These are phyloP conservation scores for Hypoxylon rubiginosum DNA, from an alignment of 2,329 filamentous ascomycete species.

Conservation along the genomic window DNA sequence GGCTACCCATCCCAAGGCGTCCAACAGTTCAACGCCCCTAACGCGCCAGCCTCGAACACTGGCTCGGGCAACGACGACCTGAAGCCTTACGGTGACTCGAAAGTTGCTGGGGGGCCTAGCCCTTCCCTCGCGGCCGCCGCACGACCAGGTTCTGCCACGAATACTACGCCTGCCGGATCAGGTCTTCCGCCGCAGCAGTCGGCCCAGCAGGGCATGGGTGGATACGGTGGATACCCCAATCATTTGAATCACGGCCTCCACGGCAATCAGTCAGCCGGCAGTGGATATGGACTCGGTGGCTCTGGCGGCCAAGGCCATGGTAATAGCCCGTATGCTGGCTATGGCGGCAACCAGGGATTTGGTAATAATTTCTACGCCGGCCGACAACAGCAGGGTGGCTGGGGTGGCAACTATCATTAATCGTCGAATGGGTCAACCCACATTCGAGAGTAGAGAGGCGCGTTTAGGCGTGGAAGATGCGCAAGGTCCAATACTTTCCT, in stretches of 20 bases:
- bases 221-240: slow-evolving; percentile 68
- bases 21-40: slow-evolving; percentile 66
- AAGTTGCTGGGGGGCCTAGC: slow-evolving; percentile 67
- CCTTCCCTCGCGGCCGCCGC: slow-evolving; percentile 67
- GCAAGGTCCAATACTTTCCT: slow-evolving; percentile 26
- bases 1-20: slow-evolving; percentile 68
- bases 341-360: slow-evolving; percentile 63
- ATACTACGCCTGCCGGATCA: slow-evolving; percentile 64
- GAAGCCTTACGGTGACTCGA: slow-evolving; percentile 71
- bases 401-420: slow-evolving; percentile 71
- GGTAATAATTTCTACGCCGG: slow-evolving; percentile 62
- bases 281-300: slow-evolving; percentile 67
- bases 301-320: slow-evolving; percentile 66
- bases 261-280: slow-evolving; percentile 59
- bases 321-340: slow-evolving; percentile 67
- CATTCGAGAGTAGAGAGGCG: slow-evolving; percentile 41
- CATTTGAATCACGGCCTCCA: slow-evolving; percentile 68
- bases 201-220: slow-evolving; percentile 66
- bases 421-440: slow-evolving; percentile 38
- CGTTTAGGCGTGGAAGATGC: slow-evolving; percentile 32
- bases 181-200: slow-evolving; percentile 70
- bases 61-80: slow-evolving; percentile 65
- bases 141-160: slow-evolving; percentile 71
- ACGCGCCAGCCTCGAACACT: slow-evolving; percentile 60
- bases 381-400: slow-evolving; percentile 65